Evolutionary conservation across 306 rosid species (phyloP).

Genomic region (Dryas alaskensis): DNA sequence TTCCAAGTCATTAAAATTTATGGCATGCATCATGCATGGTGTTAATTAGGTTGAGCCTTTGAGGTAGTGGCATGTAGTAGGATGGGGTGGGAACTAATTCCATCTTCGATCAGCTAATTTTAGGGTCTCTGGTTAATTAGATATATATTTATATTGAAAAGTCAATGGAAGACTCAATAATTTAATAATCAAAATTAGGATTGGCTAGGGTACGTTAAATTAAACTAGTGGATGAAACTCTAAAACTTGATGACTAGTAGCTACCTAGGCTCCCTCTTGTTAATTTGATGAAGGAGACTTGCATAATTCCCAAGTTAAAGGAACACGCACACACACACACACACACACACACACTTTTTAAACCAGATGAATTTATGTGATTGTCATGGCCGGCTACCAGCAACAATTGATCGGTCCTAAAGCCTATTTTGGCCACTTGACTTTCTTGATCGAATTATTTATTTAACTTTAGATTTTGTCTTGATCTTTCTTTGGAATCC

Average conservation of each 20-base stretch:
- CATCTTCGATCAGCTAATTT: too few species aligned
- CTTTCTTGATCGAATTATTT: not conserved
- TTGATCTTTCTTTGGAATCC: not conserved
- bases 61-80: too few species aligned
- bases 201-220: not conserved
- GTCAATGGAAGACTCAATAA: constrained; percentile 5
- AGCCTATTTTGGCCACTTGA: constrained; percentile 10
- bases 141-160: not conserved
- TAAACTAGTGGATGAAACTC: not conserved
- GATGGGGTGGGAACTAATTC: too few species aligned
- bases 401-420: too few species aligned
- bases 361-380: not conserved
- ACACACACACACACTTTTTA: not conserved
- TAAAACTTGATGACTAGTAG: not conserved
- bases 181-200: not conserved
- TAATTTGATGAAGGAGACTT: not conserved
- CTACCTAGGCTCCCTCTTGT: not conserved
- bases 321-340: not conserved
- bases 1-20: too few species aligned
- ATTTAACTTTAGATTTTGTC: constrained; percentile 2
- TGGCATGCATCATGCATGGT: too few species aligned
- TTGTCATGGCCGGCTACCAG: not conserved
- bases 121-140: too few species aligned
- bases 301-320: constrained; percentile 5
- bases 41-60: too few species aligned